phyloP scores from a whole-genome alignment of 129 eudicot species.

The Tanacetum coccineum region DNA sequence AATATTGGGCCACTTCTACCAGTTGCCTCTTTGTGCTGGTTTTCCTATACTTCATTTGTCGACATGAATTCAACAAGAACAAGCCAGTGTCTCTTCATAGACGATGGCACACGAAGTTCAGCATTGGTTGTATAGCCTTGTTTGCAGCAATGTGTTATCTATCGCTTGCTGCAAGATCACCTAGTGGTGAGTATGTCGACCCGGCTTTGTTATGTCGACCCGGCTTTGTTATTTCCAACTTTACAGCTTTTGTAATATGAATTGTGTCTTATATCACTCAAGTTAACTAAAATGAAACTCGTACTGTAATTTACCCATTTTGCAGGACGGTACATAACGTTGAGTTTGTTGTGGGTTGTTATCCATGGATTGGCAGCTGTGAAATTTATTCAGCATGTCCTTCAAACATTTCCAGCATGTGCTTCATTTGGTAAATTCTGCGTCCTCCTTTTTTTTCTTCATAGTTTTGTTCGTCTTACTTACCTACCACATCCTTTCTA shows the following conservation, averaged over 20 bases:
- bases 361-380: conserved; percentile 69
- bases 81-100: conserved; percentile 15
- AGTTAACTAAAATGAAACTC: background rate
- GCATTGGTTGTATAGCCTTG: conserved; percentile 35
- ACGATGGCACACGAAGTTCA: conserved; percentile 31
- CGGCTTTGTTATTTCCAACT: background rate
- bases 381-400: conserved; percentile 60
- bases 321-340: conserved; percentile 45
- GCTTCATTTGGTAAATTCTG: conserved; percentile 67
- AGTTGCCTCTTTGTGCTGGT: conserved; percentile 61
- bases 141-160: conserved; percentile 41
- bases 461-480: conserved; percentile 1
- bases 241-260: background rate
- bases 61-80: conserved; percentile 22
- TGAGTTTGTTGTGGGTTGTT: conserved; percentile 52
- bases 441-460: background rate
- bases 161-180: conserved; percentile 32
- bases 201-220: background rate
- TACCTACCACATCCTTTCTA: conserved; percentile 12
- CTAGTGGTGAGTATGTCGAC: conserved; percentile 29
- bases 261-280: background rate
- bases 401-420: conserved; percentile 75
- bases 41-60: conserved; percentile 40
- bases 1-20: conserved; percentile 62
- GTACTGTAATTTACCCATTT: conserved; percentile 4